Percentiles rank a stretch among this genome's conserved stretches.
phyloP scores from a whole-genome alignment of 192 early-diverging fungal genomes.

The Entophlyctis helioformis region DNA sequence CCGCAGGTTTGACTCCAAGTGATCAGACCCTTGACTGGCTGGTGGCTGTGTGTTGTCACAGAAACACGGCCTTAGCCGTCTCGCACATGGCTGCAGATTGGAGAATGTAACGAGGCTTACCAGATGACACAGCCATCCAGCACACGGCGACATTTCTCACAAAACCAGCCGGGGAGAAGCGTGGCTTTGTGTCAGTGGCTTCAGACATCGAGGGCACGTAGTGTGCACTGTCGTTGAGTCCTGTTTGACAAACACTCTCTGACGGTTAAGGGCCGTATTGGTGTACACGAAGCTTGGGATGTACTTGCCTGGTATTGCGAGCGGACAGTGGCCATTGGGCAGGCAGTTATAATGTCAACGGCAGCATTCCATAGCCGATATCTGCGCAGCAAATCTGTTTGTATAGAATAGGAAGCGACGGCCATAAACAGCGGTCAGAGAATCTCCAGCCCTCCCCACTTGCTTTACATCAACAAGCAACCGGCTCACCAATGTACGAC shows the following conservation, averaged over 20 bases:
- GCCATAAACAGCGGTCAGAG: background rate
- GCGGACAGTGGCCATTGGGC: constrained; percentile 24
- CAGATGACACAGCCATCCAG: constrained; percentile 58
- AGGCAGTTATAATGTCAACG: constrained; percentile 44
- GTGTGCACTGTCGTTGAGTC: constrained; percentile 64
- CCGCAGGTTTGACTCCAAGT: constrained; percentile 70
- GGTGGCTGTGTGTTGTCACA: constrained; percentile 37
- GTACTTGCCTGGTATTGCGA: constrained; percentile 36
- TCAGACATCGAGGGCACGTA: constrained; percentile 54
- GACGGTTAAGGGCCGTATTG: constrained; percentile 4
- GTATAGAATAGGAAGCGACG: background rate
- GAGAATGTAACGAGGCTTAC: constrained; percentile 17
- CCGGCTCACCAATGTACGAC: constrained; percentile 50
- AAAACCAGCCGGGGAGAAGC: constrained; percentile 44
- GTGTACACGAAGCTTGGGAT: constrained; percentile 8
- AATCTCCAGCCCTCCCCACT: background rate
- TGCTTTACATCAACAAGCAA: background rate
- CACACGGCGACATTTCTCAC: constrained; percentile 54
- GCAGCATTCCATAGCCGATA: constrained; percentile 61
- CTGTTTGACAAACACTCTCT: constrained; percentile 15
- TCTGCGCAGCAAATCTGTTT: constrained; percentile 51
- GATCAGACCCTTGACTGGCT: constrained; percentile 59
- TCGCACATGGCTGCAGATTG: background rate
- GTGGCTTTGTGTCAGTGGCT: constrained; percentile 32
- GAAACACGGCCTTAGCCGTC: background rate